Conservation (phyloP, 306 rosid genomes). For the Biancaea sappan region DNA sequence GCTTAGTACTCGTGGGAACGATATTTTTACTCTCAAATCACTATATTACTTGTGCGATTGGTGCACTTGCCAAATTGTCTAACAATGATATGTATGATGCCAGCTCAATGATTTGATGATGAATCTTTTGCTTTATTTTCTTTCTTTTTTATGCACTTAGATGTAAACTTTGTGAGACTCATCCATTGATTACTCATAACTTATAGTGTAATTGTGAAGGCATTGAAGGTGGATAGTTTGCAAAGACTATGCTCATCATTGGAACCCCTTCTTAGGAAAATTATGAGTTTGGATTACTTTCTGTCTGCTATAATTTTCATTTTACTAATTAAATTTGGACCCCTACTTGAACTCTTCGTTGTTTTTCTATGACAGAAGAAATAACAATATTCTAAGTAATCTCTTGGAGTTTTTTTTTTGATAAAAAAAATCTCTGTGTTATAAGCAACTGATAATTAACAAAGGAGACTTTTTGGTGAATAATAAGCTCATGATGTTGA, state of each 20-base stretch:
- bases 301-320: conserved; percentile 8
- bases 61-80: too few species aligned
- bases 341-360: conserved; percentile 5
- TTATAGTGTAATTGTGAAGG: conserved; percentile 84
- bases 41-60: too few species aligned
- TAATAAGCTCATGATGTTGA: background rate
- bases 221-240: conserved; percentile 86
- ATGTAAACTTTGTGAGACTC: conserved; percentile 29
- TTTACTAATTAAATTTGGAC: too few species aligned
- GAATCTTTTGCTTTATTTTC: background rate
- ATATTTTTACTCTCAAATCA: too few species aligned
- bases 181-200: conserved; percentile 34
- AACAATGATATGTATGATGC: background rate
- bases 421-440: too few species aligned
- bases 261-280: conserved; percentile 86
- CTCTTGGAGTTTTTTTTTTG: too few species aligned
- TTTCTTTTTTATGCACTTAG: conserved; percentile 11
- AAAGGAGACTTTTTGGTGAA: background rate
- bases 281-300: conserved; percentile 56
- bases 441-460: background rate
- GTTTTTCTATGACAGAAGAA: background rate
- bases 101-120: conserved; percentile 9
- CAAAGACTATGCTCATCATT: conserved; percentile 80
- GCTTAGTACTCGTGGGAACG: too few species aligned
- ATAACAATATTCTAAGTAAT: background rate